Base-by-base conservation (phyloP, 1,139 yeast genomes). In the Hemisphaericaspora subhashii region DNA sequence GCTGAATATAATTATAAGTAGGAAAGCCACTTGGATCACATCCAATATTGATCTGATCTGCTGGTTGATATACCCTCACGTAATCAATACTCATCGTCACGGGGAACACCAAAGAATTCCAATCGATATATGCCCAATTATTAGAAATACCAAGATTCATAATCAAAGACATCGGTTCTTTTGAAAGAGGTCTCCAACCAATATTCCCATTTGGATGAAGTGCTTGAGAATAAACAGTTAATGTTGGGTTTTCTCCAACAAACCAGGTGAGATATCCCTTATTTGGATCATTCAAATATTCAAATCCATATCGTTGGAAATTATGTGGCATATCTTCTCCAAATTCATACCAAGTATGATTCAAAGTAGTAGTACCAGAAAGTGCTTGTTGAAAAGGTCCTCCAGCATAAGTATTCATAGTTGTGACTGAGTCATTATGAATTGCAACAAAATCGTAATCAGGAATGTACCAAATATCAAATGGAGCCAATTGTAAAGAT, bases 311-410 rank as follows among this genome's bases (percentile, higher is more conserved):
- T 30, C 68, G 74, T 62, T 92, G 98, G 69, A 67, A 92, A 29
- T 53, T 44, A 39, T 60, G 63, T 10, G 45, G 56, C 20, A 68
- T 70, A 17, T 62, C 68, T 3, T 14, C 6, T 20, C 84, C 83
- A 47, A 60, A 62, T 54, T 85, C 85, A 57, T 83, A 86, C 96
- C 96, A 88, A 1, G 80, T 68, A 5, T 73, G 67, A 58, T 85
- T 86, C 43, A 86, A 68, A 4, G 83, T 79, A 0, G 94, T 75
- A 14, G 81, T 77, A 0, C 81, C 94, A 7, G 92, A 83, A 15
- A 87, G 70, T 36, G 95, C 95, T 62, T 87, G 92, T 63, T 87
- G 95, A 64, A 75, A 77, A 1, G 92, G 90, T 31, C 95, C 94
- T 45, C 96, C 96, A 30, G 83, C 69, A 65, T 84, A 86, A 0